Evolutionary conservation across 805 yeast species (phyloP).

Genomic region (Lipomyces mesembrius): DNA sequence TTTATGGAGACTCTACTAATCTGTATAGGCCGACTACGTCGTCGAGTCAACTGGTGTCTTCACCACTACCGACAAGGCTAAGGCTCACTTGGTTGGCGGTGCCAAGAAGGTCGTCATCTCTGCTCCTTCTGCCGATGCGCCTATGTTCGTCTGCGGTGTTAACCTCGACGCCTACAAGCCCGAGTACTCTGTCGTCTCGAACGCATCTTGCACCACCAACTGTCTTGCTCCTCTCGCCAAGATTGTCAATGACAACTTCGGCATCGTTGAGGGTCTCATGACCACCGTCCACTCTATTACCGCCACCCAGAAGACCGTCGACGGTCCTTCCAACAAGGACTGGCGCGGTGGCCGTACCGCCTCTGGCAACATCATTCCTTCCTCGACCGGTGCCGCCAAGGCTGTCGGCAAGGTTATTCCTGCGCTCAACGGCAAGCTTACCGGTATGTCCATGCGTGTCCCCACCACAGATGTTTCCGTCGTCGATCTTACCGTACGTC

Average conservation of each 20-base stretch:
- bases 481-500: conserved; percentile 87
- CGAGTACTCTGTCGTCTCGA: conserved; percentile 78
- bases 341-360: conserved; percentile 99
- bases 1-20: not conserved
- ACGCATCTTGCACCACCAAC: conserved; percentile 96
- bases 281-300: conserved; percentile 96
- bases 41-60: conserved; percentile 95
- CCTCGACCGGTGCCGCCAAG: conserved; percentile 97
- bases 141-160: conserved; percentile 94
- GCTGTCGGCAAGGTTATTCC: conserved; percentile 97
- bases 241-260: conserved; percentile 82
- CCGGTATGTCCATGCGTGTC: conserved; percentile 92
- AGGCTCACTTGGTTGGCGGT: conserved; percentile 84
- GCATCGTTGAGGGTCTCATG: conserved; percentile 91
- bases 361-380: conserved; percentile 92
- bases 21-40: conserved; percentile 65
- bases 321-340: conserved; percentile 96
- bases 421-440: conserved; percentile 85
- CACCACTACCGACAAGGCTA: conserved; percentile 80
- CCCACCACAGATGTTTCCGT: conserved; percentile 94
- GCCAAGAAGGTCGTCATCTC: conserved; percentile 95
- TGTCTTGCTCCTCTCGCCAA: conserved; percentile 94
- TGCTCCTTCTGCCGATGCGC: conserved; percentile 92
- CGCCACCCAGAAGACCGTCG: conserved; percentile 95
- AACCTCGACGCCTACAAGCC: conserved; percentile 78